These are phyloP conservation scores for Silene coronaria DNA, from an alignment of 179 eudicot genomes.

Conservation along the genomic window DNA sequence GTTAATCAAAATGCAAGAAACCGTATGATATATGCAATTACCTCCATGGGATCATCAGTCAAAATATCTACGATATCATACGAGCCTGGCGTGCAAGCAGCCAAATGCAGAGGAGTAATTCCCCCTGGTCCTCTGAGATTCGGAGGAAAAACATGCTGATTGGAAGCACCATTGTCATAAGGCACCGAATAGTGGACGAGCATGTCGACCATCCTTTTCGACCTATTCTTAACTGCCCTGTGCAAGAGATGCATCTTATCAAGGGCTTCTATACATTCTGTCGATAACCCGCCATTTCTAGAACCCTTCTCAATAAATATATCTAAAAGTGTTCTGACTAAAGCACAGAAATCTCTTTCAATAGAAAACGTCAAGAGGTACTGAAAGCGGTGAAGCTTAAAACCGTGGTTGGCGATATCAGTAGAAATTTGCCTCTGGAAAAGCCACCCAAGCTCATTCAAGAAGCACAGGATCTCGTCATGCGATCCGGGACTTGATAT, in stretches of 20 bases:
- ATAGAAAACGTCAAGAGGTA: slow-evolving; percentile 62
- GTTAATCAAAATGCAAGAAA: background rate
- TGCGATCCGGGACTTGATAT: slow-evolving; percentile 31
- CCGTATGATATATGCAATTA: slow-evolving; percentile 24
- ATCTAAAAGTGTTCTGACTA: slow-evolving; percentile 58
- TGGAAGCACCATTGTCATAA: slow-evolving; percentile 4
- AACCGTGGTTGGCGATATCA: slow-evolving; percentile 31
- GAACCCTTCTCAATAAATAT: slow-evolving; percentile 36
- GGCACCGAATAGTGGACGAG: slow-evolving; percentile 56
- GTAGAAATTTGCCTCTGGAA: slow-evolving; percentile 54
- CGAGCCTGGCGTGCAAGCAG: slow-evolving; percentile 52
- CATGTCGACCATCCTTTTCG: slow-evolving; percentile 55
- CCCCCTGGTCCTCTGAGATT: slow-evolving; percentile 64
- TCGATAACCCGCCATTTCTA: slow-evolving; percentile 31
- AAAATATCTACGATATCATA: slow-evolving; percentile 69
- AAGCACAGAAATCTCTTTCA: slow-evolving; percentile 59
- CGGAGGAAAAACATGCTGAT: slow-evolving; percentile 52
- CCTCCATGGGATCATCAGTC: slow-evolving; percentile 76
- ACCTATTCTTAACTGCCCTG: slow-evolving; percentile 70
- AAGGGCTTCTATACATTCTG: slow-evolving; percentile 51
- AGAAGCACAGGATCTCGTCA: slow-evolving; percentile 53
- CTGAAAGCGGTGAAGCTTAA: slow-evolving; percentile 47
- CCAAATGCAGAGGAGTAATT: slow-evolving; percentile 82
- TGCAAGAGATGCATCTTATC: slow-evolving; percentile 64
- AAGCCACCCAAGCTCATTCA: slow-evolving; percentile 85